Evolutionary conservation across 1,284 basidiomycete species (phyloP).

Genomic region (Rhodotorula sp.): DNA sequence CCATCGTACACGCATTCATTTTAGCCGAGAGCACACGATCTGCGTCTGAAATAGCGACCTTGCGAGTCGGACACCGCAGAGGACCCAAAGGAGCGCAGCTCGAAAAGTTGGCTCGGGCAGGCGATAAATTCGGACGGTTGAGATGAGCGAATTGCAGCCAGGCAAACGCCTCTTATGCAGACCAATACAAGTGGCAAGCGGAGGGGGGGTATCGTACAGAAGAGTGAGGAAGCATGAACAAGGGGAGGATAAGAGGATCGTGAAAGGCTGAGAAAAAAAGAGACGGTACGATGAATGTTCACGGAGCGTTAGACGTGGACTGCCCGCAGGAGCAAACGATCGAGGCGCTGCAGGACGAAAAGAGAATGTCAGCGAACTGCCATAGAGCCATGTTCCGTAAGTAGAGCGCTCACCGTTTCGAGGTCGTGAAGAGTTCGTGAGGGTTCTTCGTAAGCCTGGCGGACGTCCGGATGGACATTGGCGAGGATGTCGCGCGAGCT

Average conservation of each 20-base stretch:
- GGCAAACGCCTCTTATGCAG: neutral
- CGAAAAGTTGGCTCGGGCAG: too few relatives aligned
- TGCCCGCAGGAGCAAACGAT: neutral
- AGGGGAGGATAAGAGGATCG: neutral
- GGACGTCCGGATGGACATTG: conserved; percentile 1
- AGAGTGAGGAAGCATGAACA: neutral
- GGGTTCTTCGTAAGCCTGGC: neutral
- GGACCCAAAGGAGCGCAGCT: too few relatives aligned
- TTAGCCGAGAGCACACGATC: too few relatives aligned
- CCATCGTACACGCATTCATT: too few relatives aligned
- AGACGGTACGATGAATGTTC: neutral
- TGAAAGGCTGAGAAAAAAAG: neutral
- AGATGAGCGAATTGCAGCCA: neutral
- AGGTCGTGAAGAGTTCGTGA: conserved; percentile 2
- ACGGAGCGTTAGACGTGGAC: neutral
- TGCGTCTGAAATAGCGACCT: too few relatives aligned
- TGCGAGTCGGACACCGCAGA: neutral
- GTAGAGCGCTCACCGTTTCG: neutral
- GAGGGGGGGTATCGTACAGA: neutral
- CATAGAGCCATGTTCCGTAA: neutral
- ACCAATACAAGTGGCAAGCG: neutral
- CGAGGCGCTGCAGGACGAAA: neutral
- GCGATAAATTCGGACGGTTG: too few relatives aligned
- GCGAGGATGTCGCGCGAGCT: neutral
- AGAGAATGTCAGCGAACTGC: neutral